Evolutionary conservation across 2,329 filamentous ascomycete genomes (phyloP), one percentile per base, ranked within the genome.

Genomic region (Zalaria obscura): DNA sequence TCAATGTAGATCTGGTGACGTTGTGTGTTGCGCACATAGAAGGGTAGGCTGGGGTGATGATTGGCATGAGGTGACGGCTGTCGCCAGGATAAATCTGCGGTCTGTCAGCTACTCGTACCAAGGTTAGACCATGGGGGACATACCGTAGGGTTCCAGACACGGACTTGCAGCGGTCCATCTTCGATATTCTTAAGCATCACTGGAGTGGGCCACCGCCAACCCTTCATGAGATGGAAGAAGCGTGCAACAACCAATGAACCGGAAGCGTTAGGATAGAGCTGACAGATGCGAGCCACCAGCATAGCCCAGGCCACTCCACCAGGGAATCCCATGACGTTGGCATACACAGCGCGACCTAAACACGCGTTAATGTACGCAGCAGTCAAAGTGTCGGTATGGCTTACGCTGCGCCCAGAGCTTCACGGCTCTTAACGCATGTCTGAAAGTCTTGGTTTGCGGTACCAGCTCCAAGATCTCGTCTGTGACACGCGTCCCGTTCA

Each of bases 11-110:
- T 49, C 76, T 70, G 3, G 83, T 88, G 46, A 98, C 80, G 55
- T 94, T 96, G 67, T 93, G 91, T 0, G 91, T 96, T 2, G 91
- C 82, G 60, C 91, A 96, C 88, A 95, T 96, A 39, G 87, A 93
- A 3, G 91, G 91, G 58, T 95, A 96, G 1, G 91, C 88, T 1
- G 91, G 91, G 1, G 91, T 98, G 55, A 98, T 96, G 61, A 98
- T 85, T 27, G 91, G 91, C 91, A 98, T 98, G 40, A 95, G 68
- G 61, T 96, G 89, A 50, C 78, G 83, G 35, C 76, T 75, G 60
- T 96, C 91, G 41, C 76, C 75, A 46, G 78, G 77, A 59, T 93
- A 93, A 27, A 87, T 68, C 72, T 32, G 47, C 27, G 4, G 45
- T 39, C 27, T 28, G 42, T 55, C 42, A 40, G 38, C 38, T 35